A percentile compares a stretch with the other conserved stretches of the same genome.
Conservation (phyloP, 2,329 filamentous ascomycete genomes). For the Zopfia rhizophila region DNA sequence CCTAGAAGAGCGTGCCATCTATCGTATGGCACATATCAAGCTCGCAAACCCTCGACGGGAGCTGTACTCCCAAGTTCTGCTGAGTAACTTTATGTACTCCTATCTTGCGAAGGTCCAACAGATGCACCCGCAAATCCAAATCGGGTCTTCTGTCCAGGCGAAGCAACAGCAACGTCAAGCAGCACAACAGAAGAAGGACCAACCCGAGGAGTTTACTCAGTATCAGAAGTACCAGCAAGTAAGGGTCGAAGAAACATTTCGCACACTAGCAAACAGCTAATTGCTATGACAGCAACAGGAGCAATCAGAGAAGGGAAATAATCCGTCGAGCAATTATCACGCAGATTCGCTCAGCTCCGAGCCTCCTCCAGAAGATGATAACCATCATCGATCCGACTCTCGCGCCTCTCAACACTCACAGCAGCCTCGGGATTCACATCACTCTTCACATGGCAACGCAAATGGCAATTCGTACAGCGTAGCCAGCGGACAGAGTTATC, state of each 20-base stretch:
- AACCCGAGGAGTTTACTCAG: slow-evolving; percentile 52
- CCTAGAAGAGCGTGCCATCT: slow-evolving; percentile 94
- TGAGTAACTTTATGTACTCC: slow-evolving; percentile 99
- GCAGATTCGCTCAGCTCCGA: slow-evolving; percentile 22
- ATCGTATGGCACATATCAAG: slow-evolving; percentile 98
- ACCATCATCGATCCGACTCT: slow-evolving; percentile 22
- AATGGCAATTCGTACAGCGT: slow-evolving; percentile 48
- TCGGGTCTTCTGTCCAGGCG: slow-evolving; percentile 81
- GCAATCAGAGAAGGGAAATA: slow-evolving; percentile 21
- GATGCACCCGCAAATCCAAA: slow-evolving; percentile 96
- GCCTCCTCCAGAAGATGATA: slow-evolving; percentile 20
- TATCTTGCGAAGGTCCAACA: slow-evolving; percentile 98
- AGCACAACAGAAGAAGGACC: slow-evolving; percentile 53
- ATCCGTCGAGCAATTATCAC: slow-evolving; percentile 10
- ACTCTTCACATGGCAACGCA: slow-evolving; percentile 41
- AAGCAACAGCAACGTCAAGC: slow-evolving; percentile 71
- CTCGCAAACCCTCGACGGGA: slow-evolving; percentile 95
- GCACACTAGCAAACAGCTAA: slow-evolving; percentile 19
- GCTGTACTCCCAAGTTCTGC: slow-evolving; percentile 90
- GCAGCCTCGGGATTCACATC: slow-evolving; percentile 41
- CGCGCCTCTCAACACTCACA: slow-evolving; percentile 18
- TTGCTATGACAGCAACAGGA: slow-evolving; percentile 30
- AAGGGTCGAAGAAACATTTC: slow-evolving; percentile 9
- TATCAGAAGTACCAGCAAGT: slow-evolving; percentile 53
- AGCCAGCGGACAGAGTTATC: slow-evolving; percentile 47